phyloP scores from a whole-genome alignment of 768 basidiomycete genomes.

The Leucosporidium creatinivorum region DNA sequence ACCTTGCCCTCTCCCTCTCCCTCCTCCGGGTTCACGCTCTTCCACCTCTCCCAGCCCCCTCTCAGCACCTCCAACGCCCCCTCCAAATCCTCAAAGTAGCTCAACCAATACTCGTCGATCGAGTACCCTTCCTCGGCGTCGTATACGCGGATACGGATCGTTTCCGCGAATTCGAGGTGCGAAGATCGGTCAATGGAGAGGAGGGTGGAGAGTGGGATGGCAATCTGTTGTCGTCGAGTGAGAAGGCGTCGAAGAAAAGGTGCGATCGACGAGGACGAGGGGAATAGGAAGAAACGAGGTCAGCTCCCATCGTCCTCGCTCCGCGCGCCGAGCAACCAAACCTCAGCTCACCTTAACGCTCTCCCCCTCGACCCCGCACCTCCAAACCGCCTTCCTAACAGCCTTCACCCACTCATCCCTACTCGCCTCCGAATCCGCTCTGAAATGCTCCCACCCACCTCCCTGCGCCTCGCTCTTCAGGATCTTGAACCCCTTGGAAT shows the following conservation, averaged over 20 bases:
- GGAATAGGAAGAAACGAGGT: neutral
- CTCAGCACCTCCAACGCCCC: conserved; percentile 73
- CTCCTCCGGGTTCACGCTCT: neutral
- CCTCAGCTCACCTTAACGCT: conserved; percentile 58
- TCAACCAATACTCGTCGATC: conserved; percentile 64
- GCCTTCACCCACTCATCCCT: conserved; percentile 95
- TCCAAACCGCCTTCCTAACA: conserved; percentile 84
- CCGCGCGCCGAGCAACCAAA: neutral
- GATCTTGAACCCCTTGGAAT: conserved; percentile 62
- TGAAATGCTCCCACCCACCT: conserved; percentile 56
- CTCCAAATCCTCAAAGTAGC: conserved; percentile 79
- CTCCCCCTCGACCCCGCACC: conserved; percentile 92
- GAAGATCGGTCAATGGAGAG: conserved; percentile 79
- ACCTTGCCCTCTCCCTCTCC: neutral
- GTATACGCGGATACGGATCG: conserved; percentile 85
- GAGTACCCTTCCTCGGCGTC: conserved; percentile 58
- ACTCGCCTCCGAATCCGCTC: conserved; percentile 71
- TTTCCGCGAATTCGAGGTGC: conserved; percentile 82
- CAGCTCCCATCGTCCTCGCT: too few relatives aligned
- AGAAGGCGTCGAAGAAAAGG: too few relatives aligned
- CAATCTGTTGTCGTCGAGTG: conserved; percentile 52
- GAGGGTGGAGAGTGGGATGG: conserved; percentile 84
- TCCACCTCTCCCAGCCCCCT: conserved; percentile 42
- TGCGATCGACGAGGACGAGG: too few relatives aligned
- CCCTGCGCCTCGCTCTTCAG: conserved; percentile 58